These are phyloP conservation scores for Mycena sp. DNA, from an alignment of 1,284 basidiomycete species.

Conservation along the genomic window DNA sequence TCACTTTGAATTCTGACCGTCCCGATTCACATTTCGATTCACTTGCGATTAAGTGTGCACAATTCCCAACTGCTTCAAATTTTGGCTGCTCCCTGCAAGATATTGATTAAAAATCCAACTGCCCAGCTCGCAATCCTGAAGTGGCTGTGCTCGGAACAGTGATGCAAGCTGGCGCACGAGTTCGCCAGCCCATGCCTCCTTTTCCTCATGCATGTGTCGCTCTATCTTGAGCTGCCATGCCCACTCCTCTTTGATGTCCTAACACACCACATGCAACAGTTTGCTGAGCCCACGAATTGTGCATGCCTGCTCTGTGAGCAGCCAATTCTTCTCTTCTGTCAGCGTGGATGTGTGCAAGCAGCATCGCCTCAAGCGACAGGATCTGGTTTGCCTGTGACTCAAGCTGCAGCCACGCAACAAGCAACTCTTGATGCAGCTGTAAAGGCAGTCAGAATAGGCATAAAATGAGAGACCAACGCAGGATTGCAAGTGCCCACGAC, in stretches of 20 bases:
- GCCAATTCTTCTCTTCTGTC: slow-evolving; percentile 71
- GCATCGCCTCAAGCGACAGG: slow-evolving; percentile 77
- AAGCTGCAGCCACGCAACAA: slow-evolving; percentile 76
- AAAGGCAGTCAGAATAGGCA: not conserved
- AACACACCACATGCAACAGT: slow-evolving; percentile 74
- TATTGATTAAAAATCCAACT: no score
- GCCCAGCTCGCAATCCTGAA: no score
- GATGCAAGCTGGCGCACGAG: slow-evolving; percentile 74
- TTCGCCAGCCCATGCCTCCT: slow-evolving; percentile 76
- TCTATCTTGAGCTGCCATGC: slow-evolving; percentile 67
- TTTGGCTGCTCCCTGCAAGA: no score
- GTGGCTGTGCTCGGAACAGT: no score
- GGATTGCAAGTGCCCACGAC: no score
- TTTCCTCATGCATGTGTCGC: slow-evolving; percentile 63
- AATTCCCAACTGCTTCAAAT: no score
- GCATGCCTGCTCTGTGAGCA: slow-evolving; percentile 74
- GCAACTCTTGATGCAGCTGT: slow-evolving; percentile 87
- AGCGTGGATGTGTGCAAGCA: slow-evolving; percentile 59
- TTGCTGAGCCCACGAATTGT: slow-evolving; percentile 79
- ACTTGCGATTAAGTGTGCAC: no score
- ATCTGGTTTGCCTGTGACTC: slow-evolving; percentile 85
- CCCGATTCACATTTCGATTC: no score
- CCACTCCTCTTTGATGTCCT: slow-evolving; percentile 88
- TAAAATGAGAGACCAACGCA: slow-evolving; percentile 21
- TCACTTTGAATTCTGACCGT: no score